A percentile compares a stretch with the other conserved stretches of the same genome.
Conservation (phyloP, 208 protist genomes). For the Leishmania braziliensis region DNA sequence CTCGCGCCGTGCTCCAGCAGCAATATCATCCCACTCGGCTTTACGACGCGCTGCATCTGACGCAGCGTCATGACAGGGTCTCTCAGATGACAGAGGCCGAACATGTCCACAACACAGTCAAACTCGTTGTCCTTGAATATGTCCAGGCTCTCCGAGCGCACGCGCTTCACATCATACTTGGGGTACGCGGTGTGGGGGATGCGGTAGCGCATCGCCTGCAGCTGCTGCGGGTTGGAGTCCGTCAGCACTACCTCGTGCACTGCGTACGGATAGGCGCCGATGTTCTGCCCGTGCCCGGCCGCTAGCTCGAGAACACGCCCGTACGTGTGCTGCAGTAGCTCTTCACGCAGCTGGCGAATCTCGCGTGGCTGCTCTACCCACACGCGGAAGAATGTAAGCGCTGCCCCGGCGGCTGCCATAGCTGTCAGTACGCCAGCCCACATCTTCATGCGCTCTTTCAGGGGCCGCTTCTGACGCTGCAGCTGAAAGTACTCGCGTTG, state of each 20-base stretch:
- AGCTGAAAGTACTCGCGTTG: conserved; percentile 88
- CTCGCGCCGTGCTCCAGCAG: conserved; percentile 89
- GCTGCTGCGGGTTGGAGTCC: conserved; percentile 86
- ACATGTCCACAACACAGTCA: conserved; percentile 93
- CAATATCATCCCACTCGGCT: conserved; percentile 88
- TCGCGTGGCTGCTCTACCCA: conserved; percentile 88
- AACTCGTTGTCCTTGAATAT: conserved; percentile 84
- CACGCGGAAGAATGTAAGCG: conserved; percentile 74
- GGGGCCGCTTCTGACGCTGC: conserved; percentile 78
- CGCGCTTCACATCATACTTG: conserved; percentile 83
- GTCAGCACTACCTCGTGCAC: conserved; percentile 87
- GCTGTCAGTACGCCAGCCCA: conserved; percentile 41
- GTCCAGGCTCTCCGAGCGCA: conserved; percentile 80
- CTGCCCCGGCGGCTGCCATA: conserved; percentile 38
- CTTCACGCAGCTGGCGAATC: conserved; percentile 78
- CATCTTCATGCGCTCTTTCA: conserved; percentile 59
- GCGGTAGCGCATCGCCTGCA: conserved; percentile 82
- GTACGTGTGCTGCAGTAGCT: conserved; percentile 86
- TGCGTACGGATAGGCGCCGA: conserved; percentile 89
- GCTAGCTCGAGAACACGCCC: conserved; percentile 87
- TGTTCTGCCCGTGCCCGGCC: conserved; percentile 89
- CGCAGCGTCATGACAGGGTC: conserved; percentile 88
- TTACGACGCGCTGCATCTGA: conserved; percentile 91
- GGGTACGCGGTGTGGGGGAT: conserved; percentile 83
- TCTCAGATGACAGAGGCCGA: conserved; percentile 89